Evolutionary conservation across 1,139 yeast genomes (phyloP).

Genomic region (Groenewaldozyma sp.): DNA sequence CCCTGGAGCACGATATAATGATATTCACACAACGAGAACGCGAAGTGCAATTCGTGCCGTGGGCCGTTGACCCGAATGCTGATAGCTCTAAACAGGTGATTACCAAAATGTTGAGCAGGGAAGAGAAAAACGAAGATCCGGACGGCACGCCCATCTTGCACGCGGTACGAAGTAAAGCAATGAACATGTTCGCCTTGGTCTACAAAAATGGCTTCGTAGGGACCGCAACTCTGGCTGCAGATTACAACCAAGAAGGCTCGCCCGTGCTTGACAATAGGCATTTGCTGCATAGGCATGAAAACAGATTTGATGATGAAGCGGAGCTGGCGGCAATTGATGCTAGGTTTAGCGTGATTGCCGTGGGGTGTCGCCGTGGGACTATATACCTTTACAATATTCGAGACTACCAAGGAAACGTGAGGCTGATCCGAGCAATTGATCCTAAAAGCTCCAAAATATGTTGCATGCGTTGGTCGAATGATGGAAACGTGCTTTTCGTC

Average conservation of each 20-base stretch:
- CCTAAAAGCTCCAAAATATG: conserved; percentile 22
- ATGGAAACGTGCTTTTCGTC: conserved; percentile 29
- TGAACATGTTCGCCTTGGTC: conserved; percentile 19
- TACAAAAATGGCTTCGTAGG: conserved; percentile 11
- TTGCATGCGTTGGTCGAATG: conserved; percentile 28
- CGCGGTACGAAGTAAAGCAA: conserved; percentile 16
- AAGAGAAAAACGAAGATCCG: background rate
- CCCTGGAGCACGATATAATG: conserved; percentile 25
- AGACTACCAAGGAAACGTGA: conserved; percentile 28
- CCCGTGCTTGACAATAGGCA: conserved; percentile 12
- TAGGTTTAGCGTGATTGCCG: conserved; percentile 29
- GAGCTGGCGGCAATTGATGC: conserved; percentile 28
- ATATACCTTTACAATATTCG: conserved; percentile 27
- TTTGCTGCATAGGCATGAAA: conserved; percentile 17
- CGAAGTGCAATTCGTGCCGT: conserved; percentile 25
- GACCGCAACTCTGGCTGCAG: conserved; percentile 13
- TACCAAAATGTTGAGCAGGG: background rate
- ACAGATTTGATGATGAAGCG: conserved; percentile 18
- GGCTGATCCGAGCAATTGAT: conserved; percentile 20
- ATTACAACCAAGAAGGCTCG: background rate
- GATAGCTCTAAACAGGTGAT: background rate
- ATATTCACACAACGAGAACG: conserved; percentile 25
- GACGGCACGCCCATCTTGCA: conserved; percentile 9
- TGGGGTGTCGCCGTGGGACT: conserved; percentile 27
- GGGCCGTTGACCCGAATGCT: conserved; percentile 11